Evolutionary conservation across 140 eudicot species (phyloP), one percentile per base, ranked within the genome.

Genomic region (Oenanthe javanica): DNA sequence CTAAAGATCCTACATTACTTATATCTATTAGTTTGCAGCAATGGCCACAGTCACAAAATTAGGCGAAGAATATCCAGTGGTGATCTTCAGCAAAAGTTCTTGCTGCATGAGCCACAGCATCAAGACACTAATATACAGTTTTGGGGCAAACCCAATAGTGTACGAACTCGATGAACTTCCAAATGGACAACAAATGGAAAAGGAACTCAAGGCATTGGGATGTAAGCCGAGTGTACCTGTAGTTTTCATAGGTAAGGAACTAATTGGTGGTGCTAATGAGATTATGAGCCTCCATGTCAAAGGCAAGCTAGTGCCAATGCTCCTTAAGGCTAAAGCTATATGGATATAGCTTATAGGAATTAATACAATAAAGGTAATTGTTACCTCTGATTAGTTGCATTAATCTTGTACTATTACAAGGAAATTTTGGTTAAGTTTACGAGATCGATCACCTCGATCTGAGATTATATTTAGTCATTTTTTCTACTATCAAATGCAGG

Each of bases 51-150:
- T 52, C 80, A 77, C 27, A 23, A 55, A 27, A 18, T 40, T 54
- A 15, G 71, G 69, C 40, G 72, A 36, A 21, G 79, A 76, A 47
- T 76, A 76, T 31, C 79, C 79, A 1, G 79, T 76, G 63, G 79
- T 76, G 11, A 76, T 76, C 79, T 76, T 76, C 79, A 76, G 79
- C 79, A 76, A 76, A 50, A 76, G 48, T 11, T 76, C 79, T 27
- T 76, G 79, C 64, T 77, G 80, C 71, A 77, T 77, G 71, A 50
- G 80, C 72, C 70, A 77, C 80, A 77, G 70, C 40, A 77, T 77
- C 71, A 57, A 77, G 51, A 77, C 80, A 38, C 66, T 76, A 14
- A 76, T 76, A 14, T 76, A 76, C 79, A 50, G 23, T 76, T 76
- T 76, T 1, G 77, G 77, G 6, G 77, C 77, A 46, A 74, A 74